Conservation (phyloP, 2,329 filamentous ascomycete genomes). For the Onygenales sp. region DNA sequence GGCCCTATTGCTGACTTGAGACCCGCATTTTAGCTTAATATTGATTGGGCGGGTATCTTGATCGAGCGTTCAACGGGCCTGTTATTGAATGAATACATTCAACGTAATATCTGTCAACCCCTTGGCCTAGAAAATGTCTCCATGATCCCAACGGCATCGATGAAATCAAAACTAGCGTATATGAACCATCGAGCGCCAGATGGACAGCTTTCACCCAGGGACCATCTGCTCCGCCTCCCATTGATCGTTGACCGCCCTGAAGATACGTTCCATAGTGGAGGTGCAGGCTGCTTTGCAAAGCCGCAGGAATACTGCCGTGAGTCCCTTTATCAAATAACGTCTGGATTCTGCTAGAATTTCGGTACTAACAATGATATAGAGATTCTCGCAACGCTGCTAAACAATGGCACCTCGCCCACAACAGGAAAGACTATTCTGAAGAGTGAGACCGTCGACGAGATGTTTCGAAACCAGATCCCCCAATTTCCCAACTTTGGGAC, state of each 20-base stretch:
- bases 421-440: conserved; percentile 48
- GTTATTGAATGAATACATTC: conserved; percentile 41
- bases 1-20: background rate
- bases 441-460: conserved; percentile 48
- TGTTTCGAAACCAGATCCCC: conserved; percentile 57
- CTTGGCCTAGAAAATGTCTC: conserved; percentile 41
- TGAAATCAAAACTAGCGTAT: conserved; percentile 46
- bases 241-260: conserved; percentile 34
- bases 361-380: conserved; percentile 26
- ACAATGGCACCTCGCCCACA: conserved; percentile 51
- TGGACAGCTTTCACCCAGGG: conserved; percentile 31
- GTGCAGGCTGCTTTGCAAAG: conserved; percentile 51
- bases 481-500: conserved; percentile 45
- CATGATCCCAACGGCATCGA: conserved; percentile 47
- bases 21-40: conserved; percentile 29
- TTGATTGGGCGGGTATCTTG: conserved; percentile 47
- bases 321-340: conserved; percentile 12
- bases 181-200: conserved; percentile 46
- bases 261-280: conserved; percentile 48
- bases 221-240: conserved; percentile 43
- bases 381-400: conserved; percentile 53
- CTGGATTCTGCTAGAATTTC: background rate
- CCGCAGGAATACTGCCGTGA: conserved; percentile 52
- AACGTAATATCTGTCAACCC: conserved; percentile 39
- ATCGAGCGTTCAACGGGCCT: conserved; percentile 38